Evolutionary conservation across 2,329 filamentous ascomycete species (phyloP).

Genomic region (Botrytis aclada): DNA sequence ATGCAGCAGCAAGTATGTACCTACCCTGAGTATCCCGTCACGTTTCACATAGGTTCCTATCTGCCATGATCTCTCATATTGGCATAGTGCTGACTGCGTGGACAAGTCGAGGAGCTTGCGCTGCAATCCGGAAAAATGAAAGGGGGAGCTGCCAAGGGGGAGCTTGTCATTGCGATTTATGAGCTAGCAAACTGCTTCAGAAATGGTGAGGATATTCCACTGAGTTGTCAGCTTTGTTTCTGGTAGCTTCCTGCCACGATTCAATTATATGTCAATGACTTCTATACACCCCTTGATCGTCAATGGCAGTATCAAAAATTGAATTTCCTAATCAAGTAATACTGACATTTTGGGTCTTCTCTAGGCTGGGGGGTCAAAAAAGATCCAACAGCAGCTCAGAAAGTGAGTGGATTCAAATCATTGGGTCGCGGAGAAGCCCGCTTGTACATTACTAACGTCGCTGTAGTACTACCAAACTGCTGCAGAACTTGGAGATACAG

Average conservation of each 20-base stretch:
- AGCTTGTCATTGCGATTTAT: slow-evolving; percentile 93
- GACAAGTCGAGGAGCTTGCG: slow-evolving; percentile 70
- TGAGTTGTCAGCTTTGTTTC: slow-evolving; percentile 15
- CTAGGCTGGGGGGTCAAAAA: slow-evolving; percentile 74
- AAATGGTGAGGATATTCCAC: slow-evolving; percentile 53
- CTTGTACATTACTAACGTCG: slow-evolving; percentile 27
- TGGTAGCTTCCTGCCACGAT: slow-evolving; percentile 18
- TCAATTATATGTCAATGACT: background rate
- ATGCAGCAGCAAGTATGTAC: slow-evolving; percentile 63
- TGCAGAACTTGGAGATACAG: slow-evolving; percentile 88
- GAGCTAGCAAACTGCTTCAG: slow-evolving; percentile 92
- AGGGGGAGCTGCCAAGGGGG: slow-evolving; percentile 91
- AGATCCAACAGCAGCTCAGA: slow-evolving; percentile 79
- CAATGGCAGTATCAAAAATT: background rate
- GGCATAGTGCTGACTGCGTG: slow-evolving; percentile 18
- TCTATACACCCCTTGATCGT: background rate
- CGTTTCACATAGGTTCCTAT: background rate
- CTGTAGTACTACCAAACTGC: slow-evolving; percentile 94
- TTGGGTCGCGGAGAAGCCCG: slow-evolving; percentile 31
- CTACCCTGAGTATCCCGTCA: background rate
- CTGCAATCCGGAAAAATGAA: slow-evolving; percentile 85
- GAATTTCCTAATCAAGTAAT: slow-evolving; percentile 12
- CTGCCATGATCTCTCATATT: slow-evolving; percentile 5
- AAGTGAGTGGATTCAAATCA: slow-evolving; percentile 46
- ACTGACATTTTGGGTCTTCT: slow-evolving; percentile 16